phyloP scores from a whole-genome alignment of 2,329 filamentous ascomycete species.

The Fusarium hostae region DNA sequence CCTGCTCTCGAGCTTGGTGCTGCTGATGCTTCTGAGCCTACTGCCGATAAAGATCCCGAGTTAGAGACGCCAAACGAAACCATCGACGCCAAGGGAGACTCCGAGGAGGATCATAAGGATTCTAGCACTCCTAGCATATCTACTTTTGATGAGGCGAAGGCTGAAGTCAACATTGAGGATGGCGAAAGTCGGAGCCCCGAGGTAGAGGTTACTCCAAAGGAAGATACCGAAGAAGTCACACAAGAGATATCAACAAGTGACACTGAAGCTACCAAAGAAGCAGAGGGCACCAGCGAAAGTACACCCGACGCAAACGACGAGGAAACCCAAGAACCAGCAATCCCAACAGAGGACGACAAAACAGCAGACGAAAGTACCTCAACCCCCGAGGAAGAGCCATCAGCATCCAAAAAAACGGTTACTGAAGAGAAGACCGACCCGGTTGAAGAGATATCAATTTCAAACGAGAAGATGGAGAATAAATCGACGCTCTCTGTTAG shows the following conservation, averaged over 20 bases:
- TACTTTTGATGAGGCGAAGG: constrained; percentile 12
- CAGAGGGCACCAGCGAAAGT: constrained; percentile 6
- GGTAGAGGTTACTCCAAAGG: background rate
- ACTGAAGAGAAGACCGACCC: constrained; percentile 2
- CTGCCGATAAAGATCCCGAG: constrained; percentile 4
- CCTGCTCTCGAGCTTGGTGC: background rate
- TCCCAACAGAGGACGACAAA: constrained; percentile 2
- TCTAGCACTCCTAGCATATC: constrained; percentile 1
- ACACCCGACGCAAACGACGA: background rate
- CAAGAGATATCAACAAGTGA: background rate
- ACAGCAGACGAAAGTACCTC: constrained; percentile 5
- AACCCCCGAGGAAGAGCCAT: constrained; percentile 5
- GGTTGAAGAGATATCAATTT: constrained; percentile 1
- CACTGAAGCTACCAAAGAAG: constrained; percentile 6
- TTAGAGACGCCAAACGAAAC: constrained; percentile 10
- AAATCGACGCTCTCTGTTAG: background rate
- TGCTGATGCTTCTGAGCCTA: background rate
- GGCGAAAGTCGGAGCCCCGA: background rate
- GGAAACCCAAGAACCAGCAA: constrained; percentile 8
- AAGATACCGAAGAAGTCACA: constrained; percentile 4
- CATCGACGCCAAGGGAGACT: background rate
- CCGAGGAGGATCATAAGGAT: constrained; percentile 4
- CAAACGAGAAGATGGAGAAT: background rate
- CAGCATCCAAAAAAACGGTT: background rate
- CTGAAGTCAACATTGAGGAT: constrained; percentile 9